Evolutionary conservation across 2,329 filamentous ascomycete genomes (phyloP), one percentile per base, ranked within the genome.

Genomic region (Pseudocercospora eumusae): DNA sequence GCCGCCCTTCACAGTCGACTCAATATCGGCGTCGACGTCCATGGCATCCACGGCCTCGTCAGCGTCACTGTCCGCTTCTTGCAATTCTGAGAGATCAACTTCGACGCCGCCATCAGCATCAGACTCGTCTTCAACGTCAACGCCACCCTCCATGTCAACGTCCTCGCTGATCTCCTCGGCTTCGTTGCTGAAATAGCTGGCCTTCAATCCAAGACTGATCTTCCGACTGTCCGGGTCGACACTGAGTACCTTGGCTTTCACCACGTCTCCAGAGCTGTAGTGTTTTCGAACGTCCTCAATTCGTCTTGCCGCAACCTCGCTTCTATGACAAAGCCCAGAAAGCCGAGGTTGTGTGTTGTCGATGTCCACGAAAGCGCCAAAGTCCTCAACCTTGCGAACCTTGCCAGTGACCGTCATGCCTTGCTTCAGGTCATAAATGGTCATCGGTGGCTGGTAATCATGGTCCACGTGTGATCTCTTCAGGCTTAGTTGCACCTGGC

Each of bases 361-460:
- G 20, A 99, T 81, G 47, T 96, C 86, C 69, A 99, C 90, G 75
- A 99, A 99, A 4, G 93, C 93, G 67, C 95, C 95, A 74, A 93
- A 99, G 31, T 96, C 90, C 72, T 96, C 91, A 1, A 98, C 92
- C 77, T 96, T 96, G 70, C 93, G 88, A 60, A 99, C 86, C 73
- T 91, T 96, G 54, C 93, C 95, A 11, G 91, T 96, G 33, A 99
- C 84, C 31, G 92, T 80, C 75, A 96, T 90, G 6, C 92, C 93
- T 64, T 84, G 80, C 72, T 89, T 86, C 60, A 98, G 81, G 68
- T 96, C 91, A n/a, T 83, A 82, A 65, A 93, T 89, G 0, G 84
- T 88, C n/a, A 88, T 75, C 1, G 86, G 88, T 21, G 90, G 85
- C 49, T 86, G 85, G 75, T 91, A 96, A 68, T 93, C 82, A 66